Evolutionary conservation across 2,329 filamentous ascomycete genomes (phyloP).

Genomic region (Fusarium armeniacum): DNA sequence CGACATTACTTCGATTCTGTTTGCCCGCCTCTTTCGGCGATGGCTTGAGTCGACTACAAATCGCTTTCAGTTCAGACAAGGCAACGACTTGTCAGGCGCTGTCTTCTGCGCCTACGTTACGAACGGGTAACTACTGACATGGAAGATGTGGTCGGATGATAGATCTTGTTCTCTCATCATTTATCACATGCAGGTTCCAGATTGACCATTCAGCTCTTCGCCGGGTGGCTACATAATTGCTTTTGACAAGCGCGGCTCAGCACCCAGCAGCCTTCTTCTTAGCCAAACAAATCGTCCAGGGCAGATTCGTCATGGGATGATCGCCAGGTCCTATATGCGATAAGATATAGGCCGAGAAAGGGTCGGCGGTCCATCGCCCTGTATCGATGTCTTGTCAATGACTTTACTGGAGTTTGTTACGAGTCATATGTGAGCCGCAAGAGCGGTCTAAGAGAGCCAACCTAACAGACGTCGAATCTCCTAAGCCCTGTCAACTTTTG

Average conservation of each 20-base stretch:
- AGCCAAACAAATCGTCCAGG: background rate
- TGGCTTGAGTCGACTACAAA: background rate
- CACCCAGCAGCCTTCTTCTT: background rate
- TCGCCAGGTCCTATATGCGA: background rate
- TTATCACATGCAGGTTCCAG: constrained; percentile 1
- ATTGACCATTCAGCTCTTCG: background rate
- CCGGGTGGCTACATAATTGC: constrained; percentile 1
- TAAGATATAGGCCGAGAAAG: background rate
- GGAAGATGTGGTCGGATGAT: background rate
- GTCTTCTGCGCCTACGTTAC: background rate
- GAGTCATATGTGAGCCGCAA: background rate
- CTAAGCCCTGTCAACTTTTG: background rate
- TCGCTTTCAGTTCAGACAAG: background rate
- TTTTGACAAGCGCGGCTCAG: background rate
- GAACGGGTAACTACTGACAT: background rate
- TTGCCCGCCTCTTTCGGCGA: background rate
- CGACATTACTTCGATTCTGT: background rate
- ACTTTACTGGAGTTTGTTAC: background rate
- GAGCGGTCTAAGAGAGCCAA: constrained; percentile 18
- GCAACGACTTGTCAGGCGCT: background rate
- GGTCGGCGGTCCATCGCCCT: background rate
- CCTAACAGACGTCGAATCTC: background rate
- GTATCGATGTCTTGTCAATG: background rate
- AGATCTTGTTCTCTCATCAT: constrained; percentile 5
- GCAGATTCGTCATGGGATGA: background rate